Evolutionary conservation across 2,329 filamentous ascomycete species (phyloP), one percentile per base, ranked within the genome.

Genomic region (Colletotrichum karsti): DNA sequence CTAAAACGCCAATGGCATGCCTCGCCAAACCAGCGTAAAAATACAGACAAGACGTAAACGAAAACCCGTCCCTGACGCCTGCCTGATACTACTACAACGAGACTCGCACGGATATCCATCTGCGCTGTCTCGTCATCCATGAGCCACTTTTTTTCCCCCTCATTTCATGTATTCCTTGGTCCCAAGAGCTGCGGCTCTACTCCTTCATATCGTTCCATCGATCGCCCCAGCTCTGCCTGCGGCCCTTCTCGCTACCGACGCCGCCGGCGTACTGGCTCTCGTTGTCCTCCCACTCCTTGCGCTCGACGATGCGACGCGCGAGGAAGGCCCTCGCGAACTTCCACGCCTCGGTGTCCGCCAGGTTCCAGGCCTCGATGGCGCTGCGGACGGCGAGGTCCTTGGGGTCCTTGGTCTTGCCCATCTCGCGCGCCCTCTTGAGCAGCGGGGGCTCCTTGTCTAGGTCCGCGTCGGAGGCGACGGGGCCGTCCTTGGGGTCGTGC

Each of bases 311-410:
- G 44, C 86, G 82, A 39, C 92, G 81, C 18, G 91, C 91, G 56
- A 90, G 81, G 70, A 87, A 93, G 0, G 92, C 92, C 39, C 90
- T 82, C 5, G 90, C 86, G 74, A 95, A 95, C 73, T 88, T 88
- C 92, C 92, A 95, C 1, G 90, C 89, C 78, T 95, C 92, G 1
- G 90, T 91, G 73, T 95, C 93, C 0, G 89, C 91, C 71, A 94
- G 76, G 75, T 89, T 90, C 89, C 89, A 91, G 10, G 88, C 86
- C 75, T 91, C 89, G n/a, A 89, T 80, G 6, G 86, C 88, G 22
- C 83, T 79, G 7, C 84, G 83, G n/a, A 88, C 70, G 54, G 79
- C 78, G 5, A 84, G 77, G 51, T 88, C 83, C 4, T 79, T 75
- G 1, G 79, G 77, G 4, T 79, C 74, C 72, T 83, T 83, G 69